A percentile compares a stretch with the other conserved stretches of the same genome.
Evolutionary conservation across 306 rosid genomes (phyloP).

Genomic region (Lablab purpureus): DNA sequence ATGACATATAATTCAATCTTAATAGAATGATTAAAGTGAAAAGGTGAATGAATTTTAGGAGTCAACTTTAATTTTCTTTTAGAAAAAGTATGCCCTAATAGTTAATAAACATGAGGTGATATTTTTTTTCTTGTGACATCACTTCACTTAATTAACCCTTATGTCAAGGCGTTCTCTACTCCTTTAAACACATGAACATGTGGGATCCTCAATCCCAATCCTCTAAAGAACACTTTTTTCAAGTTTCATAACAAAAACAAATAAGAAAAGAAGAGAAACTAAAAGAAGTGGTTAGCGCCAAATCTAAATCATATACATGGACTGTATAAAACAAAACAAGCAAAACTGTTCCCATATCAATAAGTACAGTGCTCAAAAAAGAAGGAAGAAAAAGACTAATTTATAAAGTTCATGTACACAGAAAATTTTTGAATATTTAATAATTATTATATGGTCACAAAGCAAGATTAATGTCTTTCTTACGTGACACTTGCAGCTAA

Average conservation of each 20-base stretch:
- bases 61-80: not conserved
- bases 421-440: not conserved
- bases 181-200: constrained; percentile 51
- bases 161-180: constrained; percentile 53
- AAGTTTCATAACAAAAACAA: constrained; percentile 19
- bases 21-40: constrained; percentile 23
- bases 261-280: constrained; percentile 28
- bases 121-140: constrained; percentile 36
- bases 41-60: not conserved
- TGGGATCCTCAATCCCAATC: constrained; percentile 52
- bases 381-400: constrained; percentile 43
- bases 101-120: constrained; percentile 1
- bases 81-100: not conserved
- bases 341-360: constrained; percentile 42
- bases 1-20: constrained; percentile 12
- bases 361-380: constrained; percentile 26
- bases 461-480: constrained; percentile 40
- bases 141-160: constrained; percentile 50
- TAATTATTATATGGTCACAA: constrained; percentile 22
- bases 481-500: constrained; percentile 46
- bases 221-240: constrained; percentile 25
- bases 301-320: not conserved
- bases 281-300: constrained; percentile 27
- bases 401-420: constrained; percentile 1
- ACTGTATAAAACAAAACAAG: not conserved